Evolutionary conservation across 202 grass and related monocot genomes (phyloP), one percentile per base, ranked within the genome.

Genomic region (Tripidium arundinaceum): DNA sequence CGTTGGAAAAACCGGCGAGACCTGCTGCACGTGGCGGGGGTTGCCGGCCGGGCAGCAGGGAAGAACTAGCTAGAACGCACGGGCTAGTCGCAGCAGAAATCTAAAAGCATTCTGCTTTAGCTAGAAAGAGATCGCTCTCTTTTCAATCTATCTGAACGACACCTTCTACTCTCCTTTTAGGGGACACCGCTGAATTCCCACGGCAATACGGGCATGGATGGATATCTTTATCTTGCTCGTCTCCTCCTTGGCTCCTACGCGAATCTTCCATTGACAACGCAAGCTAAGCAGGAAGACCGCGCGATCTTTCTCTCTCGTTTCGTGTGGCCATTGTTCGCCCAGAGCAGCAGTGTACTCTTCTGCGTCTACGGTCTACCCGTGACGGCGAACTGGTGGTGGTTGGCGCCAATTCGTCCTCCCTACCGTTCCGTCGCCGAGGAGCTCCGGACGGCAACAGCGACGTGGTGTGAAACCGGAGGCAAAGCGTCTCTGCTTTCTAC

Each of bases 111-210:
- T 41, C 28, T 39, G 4, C 52, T 70, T 79, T 36, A 7, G 52
- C 55, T 8, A 76, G 52, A 76, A 62, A 52, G 49, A 41, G 37
- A 7, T 68, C 39, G 28, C 7, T 7, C 50, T 22, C 50, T 55
- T 55, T 55, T 27, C 55, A 26, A 46, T 29, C 3, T 11, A 25
- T 43, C 7, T 19, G 68, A 47, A 8, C 6, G 2, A 11, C 73
- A 63, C 52, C 75, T 81, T 80, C 37, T 60, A 81, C 87, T 42
- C 72, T 77, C 65, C 72, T 72, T 81, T 64, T 64, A 45, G 77
- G 81, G 46, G 58, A 76, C 82, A 89, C 38, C 65, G 21, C 31
- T 77, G 80, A 76, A 65, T 64, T 13, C 28, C 19, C 73, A 36
- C 38, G 46, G 16, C 46, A 19, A 19, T 40, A 14, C 12, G n/a